A percentile compares a stretch with the other conserved stretches of the same genome.
phyloP scores from a whole-genome alignment of 2,329 filamentous ascomycete species.

The Hirsutella minnesotensis region DNA sequence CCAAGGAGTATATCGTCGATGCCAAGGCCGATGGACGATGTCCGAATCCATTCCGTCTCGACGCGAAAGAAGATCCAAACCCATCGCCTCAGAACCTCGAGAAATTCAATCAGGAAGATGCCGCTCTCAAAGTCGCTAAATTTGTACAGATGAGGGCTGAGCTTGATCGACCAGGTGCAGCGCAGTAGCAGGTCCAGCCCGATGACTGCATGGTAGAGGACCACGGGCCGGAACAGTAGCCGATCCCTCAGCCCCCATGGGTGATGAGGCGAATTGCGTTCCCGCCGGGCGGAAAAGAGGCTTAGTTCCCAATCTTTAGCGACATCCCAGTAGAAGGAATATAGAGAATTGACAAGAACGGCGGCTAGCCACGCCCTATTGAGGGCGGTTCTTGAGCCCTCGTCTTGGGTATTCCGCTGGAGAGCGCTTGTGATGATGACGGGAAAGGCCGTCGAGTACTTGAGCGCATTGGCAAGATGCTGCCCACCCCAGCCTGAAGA shows the following conservation, averaged over 20 bases:
- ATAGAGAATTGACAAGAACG: conserved; percentile 73
- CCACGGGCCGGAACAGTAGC: conserved; percentile 58
- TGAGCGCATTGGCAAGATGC: conserved; percentile 85
- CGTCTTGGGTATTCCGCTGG: conserved; percentile 46
- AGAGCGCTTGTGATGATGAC: conserved; percentile 73
- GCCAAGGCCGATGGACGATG: conserved; percentile 35
- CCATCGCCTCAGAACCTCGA: conserved; percentile 84
- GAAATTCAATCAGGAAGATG: conserved; percentile 74
- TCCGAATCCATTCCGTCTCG: conserved; percentile 81
- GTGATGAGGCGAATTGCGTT: conserved; percentile 51
- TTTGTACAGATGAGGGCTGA: conserved; percentile 70
- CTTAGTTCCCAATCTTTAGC: conserved; percentile 94
- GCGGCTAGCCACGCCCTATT: conserved; percentile 57
- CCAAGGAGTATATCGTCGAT: conserved; percentile 64
- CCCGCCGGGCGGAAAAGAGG: conserved; percentile 51
- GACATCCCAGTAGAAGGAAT: conserved; percentile 98
- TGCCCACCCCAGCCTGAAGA: conserved; percentile 65
- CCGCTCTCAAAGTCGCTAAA: conserved; percentile 79
- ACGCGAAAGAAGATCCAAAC: conserved; percentile 95
- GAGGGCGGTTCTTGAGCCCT: conserved; percentile 27
- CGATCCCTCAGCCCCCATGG: conserved; percentile 68
- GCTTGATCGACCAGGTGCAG: conserved; percentile 84
- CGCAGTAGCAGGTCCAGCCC: conserved; percentile 67
- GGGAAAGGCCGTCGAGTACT: conserved; percentile 90
- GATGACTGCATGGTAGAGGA: conserved; percentile 75